Base-by-base conservation (phyloP, 257 asterid species). In the Asclepias syriaca region DNA sequence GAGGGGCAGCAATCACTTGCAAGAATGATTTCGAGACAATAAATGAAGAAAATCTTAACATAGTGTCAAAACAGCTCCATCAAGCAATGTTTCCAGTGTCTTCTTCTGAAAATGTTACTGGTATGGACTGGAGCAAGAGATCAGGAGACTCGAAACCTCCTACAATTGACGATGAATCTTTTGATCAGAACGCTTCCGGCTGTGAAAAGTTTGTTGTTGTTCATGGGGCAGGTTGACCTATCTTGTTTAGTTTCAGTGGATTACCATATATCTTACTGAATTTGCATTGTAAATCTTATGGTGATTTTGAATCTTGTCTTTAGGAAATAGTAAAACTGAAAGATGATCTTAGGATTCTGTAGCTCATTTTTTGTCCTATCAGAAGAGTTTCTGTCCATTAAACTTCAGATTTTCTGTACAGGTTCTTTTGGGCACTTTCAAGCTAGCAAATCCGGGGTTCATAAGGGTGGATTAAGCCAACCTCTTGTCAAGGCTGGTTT, bases 401-500 rank as follows among this genome's bases (percentile, higher is more conserved):
- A 45, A 32, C 6, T 40, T 72, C 21, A 19, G 15, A 12, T 43
- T 45, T 19, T 46, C 57, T 56, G 59, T 74, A 73, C 88, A 91
- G 99, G 99, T 77, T 94, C 98, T 65, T 91, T 91, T 84, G 99
- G 99, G 67, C 99, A 94, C 83, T 91, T 91, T 66, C 99, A 94
- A 84, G 99, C 99, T 53, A 91, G 98, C 83, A 91, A 83, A 68
- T 87, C 99, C 1, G 93, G 97, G 53, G 99, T 94, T 70, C 97
- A 94, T 72, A 94, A 91, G 84, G 99, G 99, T 8, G 97, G 90
- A 75, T 72, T 91, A 70, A 74, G 79, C 80, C 81, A 37, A 29
- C 87, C 92, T 66, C 87, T 94, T 67, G 99, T 94, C 75, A 91
- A 89, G 88, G 82, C 97, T 54, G 99, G 96, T 70, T 94, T 94